Evolutionary conservation across 495 filamentous ascomycete genomes (phyloP), one percentile per base, ranked within the genome.

Genomic region (Aspergillus asperescens): DNA sequence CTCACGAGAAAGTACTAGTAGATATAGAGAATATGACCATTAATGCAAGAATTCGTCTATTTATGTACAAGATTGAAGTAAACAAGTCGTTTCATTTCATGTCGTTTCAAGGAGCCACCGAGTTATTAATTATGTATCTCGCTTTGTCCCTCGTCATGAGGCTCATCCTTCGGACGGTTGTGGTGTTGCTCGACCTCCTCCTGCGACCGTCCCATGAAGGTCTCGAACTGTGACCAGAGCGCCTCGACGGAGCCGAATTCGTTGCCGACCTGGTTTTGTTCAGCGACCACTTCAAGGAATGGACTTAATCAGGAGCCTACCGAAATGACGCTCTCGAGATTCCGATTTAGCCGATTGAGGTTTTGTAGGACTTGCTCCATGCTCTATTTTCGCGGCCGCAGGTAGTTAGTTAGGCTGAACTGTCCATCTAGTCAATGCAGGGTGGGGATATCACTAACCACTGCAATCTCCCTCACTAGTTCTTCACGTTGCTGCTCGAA

Each of bases 221-320:
- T 86, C 76, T 98, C 93, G 62, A 98, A 98, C 53, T 94, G 89
- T 28, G 86, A 90, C 93, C 93, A 98, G 28, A 98, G 78, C 22
- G 89, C 89, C 69, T 98, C 93, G 15, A 98, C 93, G 7, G 87
- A 89, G n/a, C 87, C 81, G 65, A 98, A 97, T 62, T 98, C 93
- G 64, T 95, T 96, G 7, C 93, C 93, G 23, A 98, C 88, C 88
- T 91, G 40, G 1, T 15, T 15, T n/a, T n/a, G n/a, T n/a, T n/a
- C n/a, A n/a, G n/a, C n/a, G n/a, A n/a, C n/a, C n/a, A n/a, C n/a
- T n/a, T n/a, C n/a, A n/a, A n/a, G n/a, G n/a, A n/a, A n/a, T n/a
- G 10, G 2, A 19, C 23, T 5, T 23, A 9, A 8, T 10, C 9
- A 38, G 15, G 3, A 28, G 68, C 81, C 23, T 70, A 93, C 91